Conservation (phyloP, 352 stramenopile genomes). For the Pythium chondricola region DNA sequence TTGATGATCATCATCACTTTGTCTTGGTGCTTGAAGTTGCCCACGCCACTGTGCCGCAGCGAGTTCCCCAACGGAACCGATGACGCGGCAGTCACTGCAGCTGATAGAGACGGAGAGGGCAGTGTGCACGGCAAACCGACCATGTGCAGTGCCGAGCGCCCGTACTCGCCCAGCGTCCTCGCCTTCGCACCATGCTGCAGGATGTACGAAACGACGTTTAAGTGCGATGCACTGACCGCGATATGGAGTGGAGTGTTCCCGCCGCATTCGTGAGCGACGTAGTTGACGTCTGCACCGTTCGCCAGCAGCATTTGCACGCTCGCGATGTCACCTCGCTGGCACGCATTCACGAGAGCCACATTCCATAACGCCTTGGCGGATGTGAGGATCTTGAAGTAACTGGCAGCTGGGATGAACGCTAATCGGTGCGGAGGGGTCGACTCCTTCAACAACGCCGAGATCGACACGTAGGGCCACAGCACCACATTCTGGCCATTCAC, state of each 20-base stretch:
- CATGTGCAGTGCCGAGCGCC: constrained; percentile 74
- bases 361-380: constrained; percentile 87
- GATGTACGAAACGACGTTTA: constrained; percentile 84
- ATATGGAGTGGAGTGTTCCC: constrained; percentile 79
- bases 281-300: constrained; percentile 85
- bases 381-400: constrained; percentile 86
- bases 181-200: constrained; percentile 82
- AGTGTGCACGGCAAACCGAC: constrained; percentile 61
- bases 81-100: constrained; percentile 15
- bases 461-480: constrained; percentile 75
- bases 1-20: constrained; percentile 76
- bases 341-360: constrained; percentile 82
- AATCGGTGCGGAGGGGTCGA: constrained; percentile 69
- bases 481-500: constrained; percentile 86
- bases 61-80: constrained; percentile 20
- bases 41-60: constrained; percentile 13
- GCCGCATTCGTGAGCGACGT: constrained; percentile 73
- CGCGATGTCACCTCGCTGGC: constrained; percentile 73
- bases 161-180: constrained; percentile 58
- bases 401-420: constrained; percentile 77
- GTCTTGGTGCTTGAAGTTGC: constrained; percentile 36
- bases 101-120: constrained; percentile 21
- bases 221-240: constrained; percentile 72
- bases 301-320: constrained; percentile 86
- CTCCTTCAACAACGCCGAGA: constrained; percentile 52